phyloP scores from a whole-genome alignment of 495 filamentous ascomycete genomes.

The Parathielavia appendiculata region DNA sequence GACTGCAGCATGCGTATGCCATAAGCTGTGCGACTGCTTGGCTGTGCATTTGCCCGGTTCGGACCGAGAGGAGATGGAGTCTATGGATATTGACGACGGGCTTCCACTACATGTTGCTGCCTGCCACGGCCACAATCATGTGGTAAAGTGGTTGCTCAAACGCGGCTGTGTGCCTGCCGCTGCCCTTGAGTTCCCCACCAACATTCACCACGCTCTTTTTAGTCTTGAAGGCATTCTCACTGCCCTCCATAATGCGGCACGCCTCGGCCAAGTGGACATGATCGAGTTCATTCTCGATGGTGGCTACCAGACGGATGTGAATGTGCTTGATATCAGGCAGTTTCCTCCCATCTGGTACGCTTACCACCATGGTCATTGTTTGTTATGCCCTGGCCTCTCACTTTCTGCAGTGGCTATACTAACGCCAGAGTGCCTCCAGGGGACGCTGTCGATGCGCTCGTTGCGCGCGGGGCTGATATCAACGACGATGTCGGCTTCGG shows the following conservation, averaged over 20 bases:
- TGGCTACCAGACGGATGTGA: constrained; percentile 8
- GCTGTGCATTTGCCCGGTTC: not conserved
- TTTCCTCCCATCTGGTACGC: constrained; percentile 11
- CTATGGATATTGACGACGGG: not conserved
- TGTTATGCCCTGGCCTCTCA: not conserved
- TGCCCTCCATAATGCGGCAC: constrained; percentile 11
- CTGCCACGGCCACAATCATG: not conserved
- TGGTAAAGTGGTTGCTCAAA: constrained; percentile 3
- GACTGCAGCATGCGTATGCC: not conserved
- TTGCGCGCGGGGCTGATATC: constrained; percentile 24
- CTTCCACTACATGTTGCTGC: not conserved
- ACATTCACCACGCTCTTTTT: not conserved
- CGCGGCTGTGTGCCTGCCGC: not conserved
- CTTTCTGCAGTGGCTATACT: not conserved
- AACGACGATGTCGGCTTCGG: constrained; percentile 12
- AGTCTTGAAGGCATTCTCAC: not conserved
- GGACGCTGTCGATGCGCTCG: constrained; percentile 17
- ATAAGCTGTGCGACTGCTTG: not conserved
- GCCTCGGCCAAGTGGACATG: constrained; percentile 7
- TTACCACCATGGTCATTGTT: constrained; percentile 5
- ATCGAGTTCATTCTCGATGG: constrained; percentile 4
- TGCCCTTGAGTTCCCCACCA: not conserved
- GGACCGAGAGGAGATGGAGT: not conserved
- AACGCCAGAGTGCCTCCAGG: not conserved
- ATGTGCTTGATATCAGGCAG: not conserved